Conservation (phyloP, 768 basidiomycete genomes). For the Multifurca ochricompacta region DNA sequence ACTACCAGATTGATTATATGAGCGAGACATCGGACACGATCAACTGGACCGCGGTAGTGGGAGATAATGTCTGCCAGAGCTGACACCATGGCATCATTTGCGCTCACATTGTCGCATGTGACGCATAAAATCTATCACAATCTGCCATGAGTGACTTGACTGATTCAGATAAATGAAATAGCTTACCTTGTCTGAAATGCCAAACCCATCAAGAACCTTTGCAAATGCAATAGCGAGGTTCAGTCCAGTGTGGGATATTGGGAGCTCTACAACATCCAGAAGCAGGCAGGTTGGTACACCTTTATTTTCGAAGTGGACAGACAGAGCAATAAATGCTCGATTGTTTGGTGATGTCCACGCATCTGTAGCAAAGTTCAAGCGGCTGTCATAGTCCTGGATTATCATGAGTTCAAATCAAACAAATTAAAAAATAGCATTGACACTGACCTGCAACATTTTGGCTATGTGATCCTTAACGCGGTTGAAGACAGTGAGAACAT, state of each 20-base stretch:
- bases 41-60: conserved; percentile 22
- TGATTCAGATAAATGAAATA: background rate
- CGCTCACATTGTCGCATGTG: conserved; percentile 31
- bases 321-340: conserved; percentile 27
- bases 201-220: conserved; percentile 24
- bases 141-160: no score
- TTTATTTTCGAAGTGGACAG: conserved; percentile 30
- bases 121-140: conserved; percentile 26
- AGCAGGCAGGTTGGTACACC: conserved; percentile 26
- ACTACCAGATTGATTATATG: conserved; percentile 35
- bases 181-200: conserved; percentile 27
- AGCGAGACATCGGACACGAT: conserved; percentile 31
- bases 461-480: conserved; percentile 20
- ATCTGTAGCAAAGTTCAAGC: conserved; percentile 28
- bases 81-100: conserved; percentile 31
- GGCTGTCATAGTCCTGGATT: background rate
- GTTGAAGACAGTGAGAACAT: conserved; percentile 27
- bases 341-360: conserved; percentile 35
- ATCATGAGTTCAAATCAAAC: no score
- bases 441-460: conserved; percentile 9
- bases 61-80: conserved; percentile 24
- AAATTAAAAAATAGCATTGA: background rate
- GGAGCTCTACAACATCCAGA: conserved; percentile 34
- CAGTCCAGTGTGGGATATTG: conserved; percentile 26
- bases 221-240: conserved; percentile 25